These are phyloP conservation scores for Mycena olivaceomarginata DNA, from an alignment of 768 basidiomycete genomes.

Conservation along the genomic window DNA sequence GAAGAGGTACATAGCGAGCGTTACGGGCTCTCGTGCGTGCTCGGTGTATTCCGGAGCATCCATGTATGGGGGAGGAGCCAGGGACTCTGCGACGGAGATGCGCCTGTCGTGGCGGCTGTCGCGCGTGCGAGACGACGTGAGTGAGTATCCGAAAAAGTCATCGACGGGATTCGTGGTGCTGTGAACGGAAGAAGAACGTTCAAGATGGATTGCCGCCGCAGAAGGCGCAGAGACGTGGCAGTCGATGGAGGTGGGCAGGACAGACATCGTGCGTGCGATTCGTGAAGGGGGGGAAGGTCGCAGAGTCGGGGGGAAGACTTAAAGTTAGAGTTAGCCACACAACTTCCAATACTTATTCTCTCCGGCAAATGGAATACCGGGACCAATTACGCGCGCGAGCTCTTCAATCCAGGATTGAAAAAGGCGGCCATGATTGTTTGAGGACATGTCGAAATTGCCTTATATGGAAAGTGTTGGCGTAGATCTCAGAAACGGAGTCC, in stretches of 20 bases:
- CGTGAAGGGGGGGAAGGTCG: too few relatives aligned
- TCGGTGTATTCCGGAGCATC: constrained; percentile 58
- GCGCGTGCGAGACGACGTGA: constrained; percentile 56
- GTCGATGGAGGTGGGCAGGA: background rate
- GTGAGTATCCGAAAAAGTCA: constrained; percentile 61
- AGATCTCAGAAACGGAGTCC: too few relatives aligned
- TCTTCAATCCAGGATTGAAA: too few relatives aligned
- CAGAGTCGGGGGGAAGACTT: too few relatives aligned
- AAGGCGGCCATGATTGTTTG: background rate
- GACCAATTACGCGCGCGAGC: too few relatives aligned
- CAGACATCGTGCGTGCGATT: constrained; percentile 4
- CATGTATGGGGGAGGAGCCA: constrained; percentile 64
- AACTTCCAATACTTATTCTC: too few relatives aligned
- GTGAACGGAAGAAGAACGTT: constrained; percentile 25
- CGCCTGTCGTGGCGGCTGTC: constrained; percentile 66
- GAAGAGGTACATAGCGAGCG: constrained; percentile 77
- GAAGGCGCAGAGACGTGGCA: constrained; percentile 17
- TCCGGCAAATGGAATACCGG: too few relatives aligned
- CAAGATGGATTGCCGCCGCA: constrained; percentile 27
- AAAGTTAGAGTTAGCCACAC: too few relatives aligned
- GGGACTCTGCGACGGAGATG: constrained; percentile 50
- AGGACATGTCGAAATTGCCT: background rate
- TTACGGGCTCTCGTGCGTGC: constrained; percentile 68
- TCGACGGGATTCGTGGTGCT: constrained; percentile 52
- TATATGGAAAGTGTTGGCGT: background rate